phyloP scores from a whole-genome alignment of 805 yeast genomes.

The Teunomyces panamensis region DNA sequence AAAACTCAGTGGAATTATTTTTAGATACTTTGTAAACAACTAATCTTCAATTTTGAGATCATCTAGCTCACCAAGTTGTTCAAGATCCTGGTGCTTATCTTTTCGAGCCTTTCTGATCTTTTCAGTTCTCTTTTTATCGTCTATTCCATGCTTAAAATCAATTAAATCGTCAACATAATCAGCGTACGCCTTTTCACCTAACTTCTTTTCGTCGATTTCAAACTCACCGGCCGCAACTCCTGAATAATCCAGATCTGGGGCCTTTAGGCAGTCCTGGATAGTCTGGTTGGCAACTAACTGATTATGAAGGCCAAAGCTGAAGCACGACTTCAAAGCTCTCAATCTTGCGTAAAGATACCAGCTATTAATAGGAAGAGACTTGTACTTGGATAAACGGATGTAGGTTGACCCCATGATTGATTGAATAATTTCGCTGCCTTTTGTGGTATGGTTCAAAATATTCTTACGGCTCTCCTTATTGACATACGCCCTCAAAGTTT shows the following conservation, averaged over 20 bases:
- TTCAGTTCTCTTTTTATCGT: constrained; percentile 35
- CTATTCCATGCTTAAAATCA: constrained; percentile 11
- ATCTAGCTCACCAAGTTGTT: constrained; percentile 31
- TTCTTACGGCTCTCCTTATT: constrained; percentile 32
- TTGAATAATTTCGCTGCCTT: constrained; percentile 32
- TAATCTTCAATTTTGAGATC: constrained; percentile 19
- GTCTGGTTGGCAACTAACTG: constrained; percentile 41
- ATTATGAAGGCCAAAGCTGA: constrained; percentile 49
- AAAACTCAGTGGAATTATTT: not conserved
- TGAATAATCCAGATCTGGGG: constrained; percentile 18
- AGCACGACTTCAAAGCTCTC: constrained; percentile 48
- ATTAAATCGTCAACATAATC: constrained; percentile 7
- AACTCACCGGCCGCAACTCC: not conserved
- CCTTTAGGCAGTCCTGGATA: constrained; percentile 35
- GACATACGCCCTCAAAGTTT: constrained; percentile 43
- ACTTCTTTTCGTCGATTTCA: constrained; percentile 7
- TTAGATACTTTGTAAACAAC: constrained; percentile 1
- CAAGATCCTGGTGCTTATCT: constrained; percentile 24
- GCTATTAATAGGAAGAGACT: constrained; percentile 44
- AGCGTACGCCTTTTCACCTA: constrained; percentile 7
- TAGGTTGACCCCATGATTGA: constrained; percentile 32
- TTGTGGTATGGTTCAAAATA: constrained; percentile 32
- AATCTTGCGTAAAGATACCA: constrained; percentile 52
- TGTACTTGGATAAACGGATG: constrained; percentile 44
- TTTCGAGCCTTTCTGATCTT: constrained; percentile 37